Evolutionary conservation across 1,284 basidiomycete species (phyloP).

Genomic region (Phylloboletellus chloephorus): DNA sequence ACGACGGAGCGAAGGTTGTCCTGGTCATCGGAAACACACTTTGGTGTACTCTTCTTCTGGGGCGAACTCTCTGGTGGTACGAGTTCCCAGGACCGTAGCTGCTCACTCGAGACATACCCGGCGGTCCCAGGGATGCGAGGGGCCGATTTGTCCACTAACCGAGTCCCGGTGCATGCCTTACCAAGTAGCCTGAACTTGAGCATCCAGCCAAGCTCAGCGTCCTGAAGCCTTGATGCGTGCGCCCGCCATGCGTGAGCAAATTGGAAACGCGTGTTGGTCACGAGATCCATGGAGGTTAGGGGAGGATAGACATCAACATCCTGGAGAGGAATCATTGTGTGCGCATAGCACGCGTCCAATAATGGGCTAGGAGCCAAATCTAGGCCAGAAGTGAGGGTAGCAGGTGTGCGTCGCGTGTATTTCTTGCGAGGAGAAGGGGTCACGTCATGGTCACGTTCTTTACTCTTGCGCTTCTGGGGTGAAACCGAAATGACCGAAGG

Average conservation of each 20-base stretch:
- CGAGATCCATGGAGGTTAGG: constrained; percentile 15
- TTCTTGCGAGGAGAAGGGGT: constrained; percentile 4
- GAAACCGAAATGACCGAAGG: neutral
- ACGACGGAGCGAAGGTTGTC: neutral
- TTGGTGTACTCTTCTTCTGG: neutral
- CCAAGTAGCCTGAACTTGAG: constrained; percentile 5
- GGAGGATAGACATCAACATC: constrained; percentile 18
- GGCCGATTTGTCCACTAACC: neutral
- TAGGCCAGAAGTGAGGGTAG: neutral
- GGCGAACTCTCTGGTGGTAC: constrained; percentile 4
- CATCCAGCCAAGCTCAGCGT: constrained; percentile 8
- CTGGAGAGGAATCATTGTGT: constrained; percentile 14
- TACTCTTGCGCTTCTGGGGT: constrained; percentile 14
- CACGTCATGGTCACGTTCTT: constrained; percentile 18
- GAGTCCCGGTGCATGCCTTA: constrained; percentile 6
- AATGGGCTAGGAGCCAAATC: neutral
- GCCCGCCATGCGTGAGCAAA: constrained; percentile 22
- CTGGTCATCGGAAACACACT: neutral
- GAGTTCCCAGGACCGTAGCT: constrained; percentile 18
- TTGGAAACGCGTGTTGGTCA: constrained; percentile 23
- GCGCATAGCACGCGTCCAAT: constrained; percentile 13
- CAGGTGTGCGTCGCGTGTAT: neutral
- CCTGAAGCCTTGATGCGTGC: constrained; percentile 13
- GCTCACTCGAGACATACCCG: constrained; percentile 12
- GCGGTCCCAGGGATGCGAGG: constrained; percentile 11